A percentile compares a stretch with the other conserved stretches of the same genome.
Evolutionary conservation across 2,329 filamentous ascomycete species (phyloP).

Genomic region (Myotisia sp.): DNA sequence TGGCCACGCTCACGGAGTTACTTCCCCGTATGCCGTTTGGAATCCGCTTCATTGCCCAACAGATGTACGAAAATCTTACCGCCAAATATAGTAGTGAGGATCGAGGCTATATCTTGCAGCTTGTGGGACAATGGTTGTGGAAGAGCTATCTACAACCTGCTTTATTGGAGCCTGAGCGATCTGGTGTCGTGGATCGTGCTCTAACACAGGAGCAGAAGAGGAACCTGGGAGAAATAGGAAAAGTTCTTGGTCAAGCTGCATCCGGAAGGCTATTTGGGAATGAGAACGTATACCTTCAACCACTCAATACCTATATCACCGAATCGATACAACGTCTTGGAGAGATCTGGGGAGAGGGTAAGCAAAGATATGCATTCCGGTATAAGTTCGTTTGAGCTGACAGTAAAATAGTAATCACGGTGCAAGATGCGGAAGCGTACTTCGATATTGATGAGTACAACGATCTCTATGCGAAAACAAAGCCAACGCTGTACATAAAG

Average conservation of each 20-base stretch:
- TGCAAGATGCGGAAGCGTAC: constrained; percentile 73
- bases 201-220: constrained; percentile 84
- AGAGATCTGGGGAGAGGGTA: constrained; percentile 55
- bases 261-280: constrained; percentile 82
- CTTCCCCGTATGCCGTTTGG: constrained; percentile 85
- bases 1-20: constrained; percentile 65
- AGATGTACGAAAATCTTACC: constrained; percentile 67
- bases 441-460: constrained; percentile 99
- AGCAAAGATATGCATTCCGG: too few species aligned
- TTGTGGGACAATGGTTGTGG: constrained; percentile 87
- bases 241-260: constrained; percentile 78
- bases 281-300: constrained; percentile 90
- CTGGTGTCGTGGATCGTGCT: constrained; percentile 79
- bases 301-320: constrained; percentile 77
- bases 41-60: constrained; percentile 70
- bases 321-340: constrained; percentile 70
- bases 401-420: constrained; percentile 63
- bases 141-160: constrained; percentile 85
- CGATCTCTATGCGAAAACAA: constrained; percentile 88
- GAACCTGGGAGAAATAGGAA: constrained; percentile 78
- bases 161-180: constrained; percentile 75
- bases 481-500: constrained; percentile 98
- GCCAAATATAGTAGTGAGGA: constrained; percentile 68
- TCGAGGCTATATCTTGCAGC: constrained; percentile 61
- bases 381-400: too few species aligned